Percentiles rank a stretch among this genome's conserved stretches.
phyloP scores from a whole-genome alignment of 345 rosid species.

The Tarenaya hassleriana region DNA sequence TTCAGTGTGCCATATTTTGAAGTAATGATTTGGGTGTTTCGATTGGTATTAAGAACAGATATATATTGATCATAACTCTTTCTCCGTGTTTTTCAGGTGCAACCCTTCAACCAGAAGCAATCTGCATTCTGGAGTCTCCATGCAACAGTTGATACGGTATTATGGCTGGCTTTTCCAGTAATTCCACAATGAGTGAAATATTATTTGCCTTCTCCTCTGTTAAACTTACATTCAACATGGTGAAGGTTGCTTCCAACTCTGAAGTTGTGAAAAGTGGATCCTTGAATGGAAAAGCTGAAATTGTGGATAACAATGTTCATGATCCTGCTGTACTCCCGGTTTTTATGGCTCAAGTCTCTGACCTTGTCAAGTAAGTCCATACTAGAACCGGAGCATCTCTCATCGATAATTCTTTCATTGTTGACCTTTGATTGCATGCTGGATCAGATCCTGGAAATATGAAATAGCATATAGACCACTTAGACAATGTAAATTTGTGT shows the following conservation, averaged over 20 bases:
- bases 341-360: constrained; percentile 80
- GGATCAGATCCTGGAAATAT: too few species aligned
- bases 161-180: not conserved
- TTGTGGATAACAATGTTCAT: constrained; percentile 36
- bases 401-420: too few species aligned
- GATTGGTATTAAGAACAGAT: not conserved
- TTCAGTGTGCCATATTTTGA: constrained; percentile 2
- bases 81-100: constrained; percentile 18
- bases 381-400: too few species aligned
- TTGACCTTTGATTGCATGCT: too few species aligned
- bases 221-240: constrained; percentile 8
- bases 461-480: too few species aligned
- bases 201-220: not conserved
- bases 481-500: too few species aligned
- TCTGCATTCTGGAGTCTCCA: constrained; percentile 34
- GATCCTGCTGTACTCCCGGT: constrained; percentile 52
- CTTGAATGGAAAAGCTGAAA: constrained; percentile 33
- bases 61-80: constrained; percentile 3
- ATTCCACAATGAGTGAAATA: not conserved
- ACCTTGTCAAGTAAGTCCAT: constrained; percentile 71
- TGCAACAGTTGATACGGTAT: constrained; percentile 60
- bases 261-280: constrained; percentile 29
- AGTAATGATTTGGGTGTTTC: too few species aligned
- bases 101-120: constrained; percentile 41
- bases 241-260: constrained; percentile 55